Evolutionary conservation across 1,284 basidiomycete species (phyloP).

Genomic region (Chalciporus sp.): DNA sequence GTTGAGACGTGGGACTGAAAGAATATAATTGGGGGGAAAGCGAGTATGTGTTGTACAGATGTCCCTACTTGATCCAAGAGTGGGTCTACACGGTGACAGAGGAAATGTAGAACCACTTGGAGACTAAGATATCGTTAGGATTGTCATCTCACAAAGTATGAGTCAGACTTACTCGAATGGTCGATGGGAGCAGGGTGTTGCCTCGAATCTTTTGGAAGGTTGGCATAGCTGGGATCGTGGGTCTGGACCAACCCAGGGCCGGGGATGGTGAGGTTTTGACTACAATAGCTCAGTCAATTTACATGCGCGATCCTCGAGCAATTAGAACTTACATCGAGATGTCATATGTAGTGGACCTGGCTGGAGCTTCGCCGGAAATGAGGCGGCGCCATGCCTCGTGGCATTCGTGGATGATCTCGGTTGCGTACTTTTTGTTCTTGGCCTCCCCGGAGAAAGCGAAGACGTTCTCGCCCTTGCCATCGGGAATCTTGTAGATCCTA

Average conservation of each 20-base stretch:
- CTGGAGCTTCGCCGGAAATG: conserved; percentile 76
- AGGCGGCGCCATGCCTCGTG: conserved; percentile 99
- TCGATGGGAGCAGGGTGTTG: conserved; percentile 87
- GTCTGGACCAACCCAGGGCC: conserved; percentile 70
- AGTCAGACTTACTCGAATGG: conserved; percentile 68
- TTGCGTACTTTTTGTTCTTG: conserved; percentile 99
- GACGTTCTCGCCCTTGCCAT: conserved; percentile 98
- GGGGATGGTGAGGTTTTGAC: conserved; percentile 70
- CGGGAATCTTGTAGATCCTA: conserved; percentile 98
- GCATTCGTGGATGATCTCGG: conserved; percentile 98
- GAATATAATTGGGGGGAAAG: conserved; percentile 4
- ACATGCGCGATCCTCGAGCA: conserved; percentile 2
- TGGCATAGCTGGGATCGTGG: conserved; percentile 66
- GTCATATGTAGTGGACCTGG: conserved; percentile 72
- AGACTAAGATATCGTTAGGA: conserved; percentile 57
- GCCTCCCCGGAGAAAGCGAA: conserved; percentile 99
- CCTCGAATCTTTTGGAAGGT: conserved; percentile 79
- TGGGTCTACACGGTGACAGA: conserved; percentile 69
- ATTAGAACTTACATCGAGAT: conserved; percentile 72
- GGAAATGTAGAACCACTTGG: conserved; percentile 90
- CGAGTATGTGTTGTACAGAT: conserved; percentile 2
- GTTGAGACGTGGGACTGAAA: background rate
- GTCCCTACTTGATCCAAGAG: background rate
- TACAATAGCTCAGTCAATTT: conserved; percentile 32
- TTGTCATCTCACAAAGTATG: background rate